Evolutionary conservation across 2,329 filamentous ascomycete genomes (phyloP).

Genomic region (Didymella sp.): DNA sequence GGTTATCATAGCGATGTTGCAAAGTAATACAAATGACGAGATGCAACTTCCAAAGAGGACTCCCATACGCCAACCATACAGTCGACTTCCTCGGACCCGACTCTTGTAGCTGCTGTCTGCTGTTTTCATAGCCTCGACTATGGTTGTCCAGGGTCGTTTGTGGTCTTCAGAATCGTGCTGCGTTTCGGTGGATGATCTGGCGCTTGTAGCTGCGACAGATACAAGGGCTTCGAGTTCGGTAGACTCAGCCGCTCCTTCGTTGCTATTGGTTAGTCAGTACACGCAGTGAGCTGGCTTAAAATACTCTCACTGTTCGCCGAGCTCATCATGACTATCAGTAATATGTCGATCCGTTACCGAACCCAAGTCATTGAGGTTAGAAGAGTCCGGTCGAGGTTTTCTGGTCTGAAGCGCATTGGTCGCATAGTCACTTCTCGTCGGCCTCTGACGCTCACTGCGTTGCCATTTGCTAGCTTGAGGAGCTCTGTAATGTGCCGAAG

Average conservation of each 20-base stretch:
- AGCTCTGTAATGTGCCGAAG: too few species aligned
- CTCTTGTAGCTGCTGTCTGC: neutral
- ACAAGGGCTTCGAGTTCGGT: neutral
- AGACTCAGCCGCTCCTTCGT: neutral
- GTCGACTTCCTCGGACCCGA: neutral
- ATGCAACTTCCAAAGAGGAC: constrained; percentile 22
- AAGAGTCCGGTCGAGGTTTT: too few species aligned
- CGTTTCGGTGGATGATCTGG: neutral
- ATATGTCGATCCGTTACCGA: neutral
- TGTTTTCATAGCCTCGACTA: neutral
- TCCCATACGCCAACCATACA: constrained; percentile 32
- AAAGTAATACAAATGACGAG: constrained; percentile 22
- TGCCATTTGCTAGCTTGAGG: too few species aligned
- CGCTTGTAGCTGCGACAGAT: neutral
- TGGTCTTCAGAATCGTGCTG: neutral
- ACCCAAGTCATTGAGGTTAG: too few species aligned
- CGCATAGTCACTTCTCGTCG: too few species aligned
- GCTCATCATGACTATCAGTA: neutral
- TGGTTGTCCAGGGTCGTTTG: neutral
- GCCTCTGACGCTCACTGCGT: too few species aligned
- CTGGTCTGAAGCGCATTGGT: too few species aligned
- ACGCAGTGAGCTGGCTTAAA: neutral
- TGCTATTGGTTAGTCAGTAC: neutral
- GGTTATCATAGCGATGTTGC: constrained; percentile 22
- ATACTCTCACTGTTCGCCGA: neutral